Conservation (phyloP, 208 protist genomes). For the Acanthamoeba castellanii region DNA sequence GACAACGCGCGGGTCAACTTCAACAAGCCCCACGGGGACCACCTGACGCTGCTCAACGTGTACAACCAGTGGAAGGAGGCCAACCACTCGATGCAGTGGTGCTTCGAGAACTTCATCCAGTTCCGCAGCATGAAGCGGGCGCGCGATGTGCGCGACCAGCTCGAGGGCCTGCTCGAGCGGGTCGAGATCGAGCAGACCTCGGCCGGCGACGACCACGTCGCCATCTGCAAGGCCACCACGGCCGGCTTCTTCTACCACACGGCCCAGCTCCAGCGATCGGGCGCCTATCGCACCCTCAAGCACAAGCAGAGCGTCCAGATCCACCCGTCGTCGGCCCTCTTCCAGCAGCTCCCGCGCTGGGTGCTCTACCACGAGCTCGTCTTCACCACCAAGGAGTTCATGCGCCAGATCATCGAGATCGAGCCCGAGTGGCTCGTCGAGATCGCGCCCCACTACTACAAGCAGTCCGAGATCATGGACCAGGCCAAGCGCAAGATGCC, state of each 20-base stretch:
- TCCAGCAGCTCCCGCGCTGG: constrained; percentile 93
- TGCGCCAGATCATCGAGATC: constrained; percentile 93
- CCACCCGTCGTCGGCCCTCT: constrained; percentile 92
- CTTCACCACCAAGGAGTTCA: constrained; percentile 96
- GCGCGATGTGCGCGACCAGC: constrained; percentile 92
- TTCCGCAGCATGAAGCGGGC: constrained; percentile 92
- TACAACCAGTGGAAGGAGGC: constrained; percentile 88
- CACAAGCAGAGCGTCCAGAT: constrained; percentile 90
- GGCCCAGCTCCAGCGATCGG: constrained; percentile 86
- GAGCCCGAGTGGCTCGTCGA: constrained; percentile 95
- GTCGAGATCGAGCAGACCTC: constrained; percentile 91
- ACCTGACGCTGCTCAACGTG: constrained; percentile 93
- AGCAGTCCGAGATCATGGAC: constrained; percentile 85
- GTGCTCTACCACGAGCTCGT: constrained; percentile 97
- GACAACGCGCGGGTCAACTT: constrained; percentile 88
- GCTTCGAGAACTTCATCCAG: constrained; percentile 96
- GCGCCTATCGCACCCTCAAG: constrained; percentile 93
- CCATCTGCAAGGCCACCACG: constrained; percentile 90
- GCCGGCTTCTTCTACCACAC: constrained; percentile 95
- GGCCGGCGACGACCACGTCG: constrained; percentile 84
- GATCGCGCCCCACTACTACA: constrained; percentile 93
- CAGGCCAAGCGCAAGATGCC: constrained; percentile 85
- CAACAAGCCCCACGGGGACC: constrained; percentile 89
- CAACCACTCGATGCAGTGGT: constrained; percentile 88
- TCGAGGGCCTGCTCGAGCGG: constrained; percentile 90